A percentile compares a stretch with the other conserved stretches of the same genome.
These are phyloP conservation scores for Oryza coarctata DNA, from an alignment of 176 grass and related monocot genomes.

Conservation along the genomic window DNA sequence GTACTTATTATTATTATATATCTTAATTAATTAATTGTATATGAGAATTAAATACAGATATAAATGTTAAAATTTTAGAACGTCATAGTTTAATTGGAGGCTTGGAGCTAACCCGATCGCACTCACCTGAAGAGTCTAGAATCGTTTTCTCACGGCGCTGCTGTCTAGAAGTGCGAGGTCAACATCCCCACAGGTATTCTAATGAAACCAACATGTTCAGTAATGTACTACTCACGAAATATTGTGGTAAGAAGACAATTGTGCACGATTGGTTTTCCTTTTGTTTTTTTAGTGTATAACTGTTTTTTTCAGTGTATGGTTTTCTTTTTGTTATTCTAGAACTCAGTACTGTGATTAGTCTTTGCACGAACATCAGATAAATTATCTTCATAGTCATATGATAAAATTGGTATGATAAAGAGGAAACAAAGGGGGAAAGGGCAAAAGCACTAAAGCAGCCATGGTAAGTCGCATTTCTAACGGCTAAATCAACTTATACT, in stretches of 20 bases:
- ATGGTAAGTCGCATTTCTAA: no score
- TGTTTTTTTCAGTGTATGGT: no score
- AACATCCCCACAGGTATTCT: background rate
- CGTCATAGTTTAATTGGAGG: conserved; percentile 19
- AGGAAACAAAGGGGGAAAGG: background rate
- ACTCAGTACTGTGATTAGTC: background rate
- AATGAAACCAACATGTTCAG: background rate
- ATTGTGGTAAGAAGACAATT: background rate
- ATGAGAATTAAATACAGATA: no score
- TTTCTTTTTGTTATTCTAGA: background rate
- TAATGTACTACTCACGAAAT: background rate
- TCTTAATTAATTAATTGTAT: no score
- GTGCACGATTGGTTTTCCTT: background rate
- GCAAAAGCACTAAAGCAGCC: no score
- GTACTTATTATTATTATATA: no score
- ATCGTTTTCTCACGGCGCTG: background rate
- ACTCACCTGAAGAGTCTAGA: background rate
- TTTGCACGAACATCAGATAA: background rate
- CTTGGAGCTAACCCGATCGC: background rate
- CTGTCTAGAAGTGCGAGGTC: background rate
- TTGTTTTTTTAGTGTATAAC: no score
- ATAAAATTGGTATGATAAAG: background rate
- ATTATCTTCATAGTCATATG: background rate
- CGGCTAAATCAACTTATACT: no score
- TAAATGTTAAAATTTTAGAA: no score